Evolutionary conservation across 306 rosid species (phyloP).

Genomic region (Vicia sativa): DNA sequence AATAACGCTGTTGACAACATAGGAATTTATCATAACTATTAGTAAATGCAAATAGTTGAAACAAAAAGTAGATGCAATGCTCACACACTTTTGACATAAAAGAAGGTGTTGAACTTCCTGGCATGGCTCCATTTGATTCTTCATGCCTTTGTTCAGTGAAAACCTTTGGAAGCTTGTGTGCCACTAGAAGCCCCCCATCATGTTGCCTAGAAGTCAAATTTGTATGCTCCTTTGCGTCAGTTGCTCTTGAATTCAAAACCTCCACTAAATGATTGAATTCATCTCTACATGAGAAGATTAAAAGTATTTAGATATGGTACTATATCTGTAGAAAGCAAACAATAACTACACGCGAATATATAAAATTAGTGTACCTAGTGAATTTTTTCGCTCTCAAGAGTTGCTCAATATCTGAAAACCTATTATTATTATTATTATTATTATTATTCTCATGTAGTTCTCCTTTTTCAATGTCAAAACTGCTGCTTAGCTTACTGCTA

Average conservation of each 20-base stretch:
- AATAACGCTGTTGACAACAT: no score
- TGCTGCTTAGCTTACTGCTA: conserved; percentile 30
- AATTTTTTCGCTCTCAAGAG: conserved; percentile 41
- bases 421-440: conserved; percentile 34
- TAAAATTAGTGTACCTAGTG: conserved; percentile 40
- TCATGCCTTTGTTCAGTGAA: conserved; percentile 49
- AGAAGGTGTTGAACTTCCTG: conserved; percentile 63
- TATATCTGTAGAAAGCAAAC: conserved; percentile 15
- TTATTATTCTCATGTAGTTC: conserved; percentile 38
- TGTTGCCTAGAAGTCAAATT: conserved; percentile 41
- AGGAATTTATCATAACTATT: conserved; percentile 6
- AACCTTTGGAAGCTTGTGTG: conserved; percentile 38
- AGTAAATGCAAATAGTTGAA: conserved; percentile 13
- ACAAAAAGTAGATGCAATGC: conserved; percentile 43
- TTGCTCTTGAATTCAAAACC: conserved; percentile 68
- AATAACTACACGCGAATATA: background rate
- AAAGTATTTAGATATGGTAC: conserved; percentile 13
- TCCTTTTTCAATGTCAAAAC: conserved; percentile 22
- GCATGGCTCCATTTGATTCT: conserved; percentile 42
- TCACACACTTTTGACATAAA: conserved; percentile 50
- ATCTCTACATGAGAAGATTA: conserved; percentile 56
- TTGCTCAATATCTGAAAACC: conserved; percentile 46
- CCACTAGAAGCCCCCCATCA: conserved; percentile 39
- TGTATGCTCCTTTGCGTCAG: conserved; percentile 48
- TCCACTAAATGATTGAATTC: conserved; percentile 67